These are phyloP conservation scores for Neurospora sp. DNA, from an alignment of 495 filamentous ascomycete species.

Conservation along the genomic window DNA sequence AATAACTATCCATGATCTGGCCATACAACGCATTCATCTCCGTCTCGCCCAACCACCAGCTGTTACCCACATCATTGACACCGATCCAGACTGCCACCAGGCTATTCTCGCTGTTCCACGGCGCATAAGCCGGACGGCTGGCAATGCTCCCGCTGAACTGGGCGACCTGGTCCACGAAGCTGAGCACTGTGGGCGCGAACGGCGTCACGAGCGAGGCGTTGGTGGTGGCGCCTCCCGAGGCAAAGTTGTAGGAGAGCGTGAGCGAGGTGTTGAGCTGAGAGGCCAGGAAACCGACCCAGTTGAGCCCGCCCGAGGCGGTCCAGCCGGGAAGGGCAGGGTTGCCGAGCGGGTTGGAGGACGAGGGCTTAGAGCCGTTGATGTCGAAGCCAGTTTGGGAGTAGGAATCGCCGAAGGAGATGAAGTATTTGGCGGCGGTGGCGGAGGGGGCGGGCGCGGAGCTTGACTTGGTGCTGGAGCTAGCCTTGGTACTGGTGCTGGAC, in stretches of 20 bases:
- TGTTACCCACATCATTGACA: conserved; percentile 69
- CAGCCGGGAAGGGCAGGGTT: conserved; percentile 59
- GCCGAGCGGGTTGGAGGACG: conserved; percentile 57
- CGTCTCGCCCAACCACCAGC: conserved; percentile 39
- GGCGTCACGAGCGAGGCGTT: conserved; percentile 45
- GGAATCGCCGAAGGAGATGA: conserved; percentile 39
- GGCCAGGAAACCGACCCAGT: conserved; percentile 62
- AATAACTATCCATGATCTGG: conserved; percentile 50
- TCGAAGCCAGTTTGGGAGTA: conserved; percentile 56
- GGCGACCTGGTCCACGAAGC: conserved; percentile 49
- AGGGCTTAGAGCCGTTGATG: conserved; percentile 47
- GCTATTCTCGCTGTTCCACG: conserved; percentile 50
- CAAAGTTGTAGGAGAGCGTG: conserved; percentile 57
- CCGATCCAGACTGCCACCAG: conserved; percentile 69
- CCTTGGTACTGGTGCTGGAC: not conserved
- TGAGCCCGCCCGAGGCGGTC: conserved; percentile 49
- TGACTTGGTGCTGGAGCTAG: too few species aligned
- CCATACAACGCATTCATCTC: conserved; percentile 33
- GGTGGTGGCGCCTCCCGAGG: conserved; percentile 60
- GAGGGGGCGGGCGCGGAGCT: not conserved
- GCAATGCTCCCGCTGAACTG: conserved; percentile 32
- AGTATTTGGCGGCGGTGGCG: conserved; percentile 13
- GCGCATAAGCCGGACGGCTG: conserved; percentile 26
- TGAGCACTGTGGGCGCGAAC: conserved; percentile 39
- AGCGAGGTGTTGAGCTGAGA: conserved; percentile 49